Conservation (phyloP, 2,329 filamentous ascomycete genomes). For the Scortechinia acanthostroma region DNA sequence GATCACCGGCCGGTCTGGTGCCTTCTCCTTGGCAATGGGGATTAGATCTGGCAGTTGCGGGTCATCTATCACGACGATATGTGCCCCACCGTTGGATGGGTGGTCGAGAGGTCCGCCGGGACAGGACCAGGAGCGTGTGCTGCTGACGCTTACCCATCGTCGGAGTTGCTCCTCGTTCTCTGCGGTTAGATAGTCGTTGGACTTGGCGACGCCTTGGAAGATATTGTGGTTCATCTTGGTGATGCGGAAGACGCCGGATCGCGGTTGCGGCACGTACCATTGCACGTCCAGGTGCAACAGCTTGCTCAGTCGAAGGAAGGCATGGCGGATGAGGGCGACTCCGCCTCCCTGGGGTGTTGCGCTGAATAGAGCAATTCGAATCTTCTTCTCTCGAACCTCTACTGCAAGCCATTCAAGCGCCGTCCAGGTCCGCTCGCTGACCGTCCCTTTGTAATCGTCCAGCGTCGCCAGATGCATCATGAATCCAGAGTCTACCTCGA, state of each 20-base stretch:
- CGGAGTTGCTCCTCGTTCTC: conserved; percentile 57
- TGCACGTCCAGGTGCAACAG: conserved; percentile 61
- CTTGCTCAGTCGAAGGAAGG: conserved; percentile 64
- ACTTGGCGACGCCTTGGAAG: conserved; percentile 68
- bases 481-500: conserved; percentile 47
- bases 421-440: conserved; percentile 42
- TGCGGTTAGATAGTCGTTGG: conserved; percentile 53
- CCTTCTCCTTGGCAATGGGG: conserved; percentile 63
- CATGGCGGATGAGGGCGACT: conserved; percentile 61
- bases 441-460: conserved; percentile 42
- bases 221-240: conserved; percentile 88
- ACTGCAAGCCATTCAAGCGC: conserved; percentile 44
- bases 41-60: conserved; percentile 79
- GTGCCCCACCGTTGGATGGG: conserved; percentile 63
- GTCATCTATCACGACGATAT: conserved; percentile 74
- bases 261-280: conserved; percentile 77
- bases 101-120: conserved; percentile 60
- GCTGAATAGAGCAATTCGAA: conserved; percentile 58
- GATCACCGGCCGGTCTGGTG: conserved; percentile 69
- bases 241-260: conserved; percentile 72
- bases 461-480: conserved; percentile 37
- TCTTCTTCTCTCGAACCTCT: conserved; percentile 41
- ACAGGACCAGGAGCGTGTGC: conserved; percentile 67
- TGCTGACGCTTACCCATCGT: conserved; percentile 69
- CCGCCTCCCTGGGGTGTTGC: conserved; percentile 59